Evolutionary conservation across 139 green algal species (phyloP), one percentile per base, ranked within the genome.

Genomic region (Desmodesmus armatus): DNA sequence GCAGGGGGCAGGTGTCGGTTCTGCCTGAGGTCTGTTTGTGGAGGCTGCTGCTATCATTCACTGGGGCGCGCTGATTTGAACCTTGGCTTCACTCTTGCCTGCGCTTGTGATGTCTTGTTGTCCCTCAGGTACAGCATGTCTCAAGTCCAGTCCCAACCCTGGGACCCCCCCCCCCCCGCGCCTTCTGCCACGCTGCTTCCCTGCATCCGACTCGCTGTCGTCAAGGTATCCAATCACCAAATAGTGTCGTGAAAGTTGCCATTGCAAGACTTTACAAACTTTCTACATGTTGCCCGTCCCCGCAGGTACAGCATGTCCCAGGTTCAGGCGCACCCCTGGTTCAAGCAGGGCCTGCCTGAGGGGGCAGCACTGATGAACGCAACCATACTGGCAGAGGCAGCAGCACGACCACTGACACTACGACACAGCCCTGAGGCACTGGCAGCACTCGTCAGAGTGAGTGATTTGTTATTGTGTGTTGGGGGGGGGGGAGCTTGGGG

Each of bases 251-350:
- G 19, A 65, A 65, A 19, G 19, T 65, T 19, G 53, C 21, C 23
- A 65, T 23, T n/a, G 53, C 53, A 23, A 65, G 53, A n/a, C 19
- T n/a, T 65, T 19, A 65, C 19, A 19, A 65, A n/a, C 19, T 19
- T 23, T 65, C 23, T 65, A n/a, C 53, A 19, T 41, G 21, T 33
- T 29, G 25, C 25, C 31, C 27, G 69, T 11, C n/a, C 21, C 11
- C 21, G 23, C 55, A 67, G 60, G 51, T 40, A 88, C 40, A 87
- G 81, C 23, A 88, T 94, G 70, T 13, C 73, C 0, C 69, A 88
- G 49, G 78, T 94, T 0, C 76, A 89, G 83, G 44, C 40, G 27
- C 90, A 95, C 79, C 83, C 88, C 53, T 95, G 89, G 87, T 95
- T 93, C 82, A 77, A n/a, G 53, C 83, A 72, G 21, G 53, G 43